Conservation (phyloP, 1,284 basidiomycete species). For the Ganoderma lingzhi region DNA sequence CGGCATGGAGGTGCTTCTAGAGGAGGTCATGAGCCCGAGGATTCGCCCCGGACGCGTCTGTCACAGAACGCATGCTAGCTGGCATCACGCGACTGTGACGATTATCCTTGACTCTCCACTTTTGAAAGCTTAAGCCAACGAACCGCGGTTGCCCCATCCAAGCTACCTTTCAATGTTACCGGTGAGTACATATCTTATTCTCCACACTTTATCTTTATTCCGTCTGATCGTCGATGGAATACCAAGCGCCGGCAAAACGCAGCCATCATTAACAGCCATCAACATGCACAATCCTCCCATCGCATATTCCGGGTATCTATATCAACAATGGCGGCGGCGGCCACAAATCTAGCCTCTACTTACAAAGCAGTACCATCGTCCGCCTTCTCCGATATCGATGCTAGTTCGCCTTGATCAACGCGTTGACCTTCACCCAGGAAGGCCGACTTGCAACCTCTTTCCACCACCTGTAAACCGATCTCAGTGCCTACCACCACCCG, state of each 20-base stretch:
- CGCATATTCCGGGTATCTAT: background rate
- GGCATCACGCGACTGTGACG: background rate
- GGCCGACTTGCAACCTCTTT: conserved; percentile 44
- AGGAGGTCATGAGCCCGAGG: background rate
- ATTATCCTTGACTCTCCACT: background rate
- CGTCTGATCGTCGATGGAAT: background rate
- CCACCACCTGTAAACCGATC: conserved; percentile 43
- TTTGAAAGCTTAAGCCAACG: background rate
- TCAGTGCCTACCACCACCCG: background rate
- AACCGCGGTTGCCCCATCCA: background rate
- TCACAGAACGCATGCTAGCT: background rate
- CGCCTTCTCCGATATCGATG: background rate
- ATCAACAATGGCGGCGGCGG: background rate
- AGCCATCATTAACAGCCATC: too few species aligned
- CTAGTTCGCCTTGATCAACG: background rate
- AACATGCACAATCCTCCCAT: background rate
- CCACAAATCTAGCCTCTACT: too few species aligned
- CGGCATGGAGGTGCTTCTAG: background rate
- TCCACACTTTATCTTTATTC: background rate
- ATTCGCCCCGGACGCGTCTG: conserved; percentile 2
- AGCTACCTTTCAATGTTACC: too few species aligned
- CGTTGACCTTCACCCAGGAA: conserved; percentile 47
- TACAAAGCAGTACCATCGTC: too few species aligned
- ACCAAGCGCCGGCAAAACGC: background rate
- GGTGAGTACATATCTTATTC: background rate